Percentiles rank a stretch among this genome's conserved stretches.
phyloP scores from a whole-genome alignment of 148 eudicot genomes.

The Pouteria glomerata region DNA sequence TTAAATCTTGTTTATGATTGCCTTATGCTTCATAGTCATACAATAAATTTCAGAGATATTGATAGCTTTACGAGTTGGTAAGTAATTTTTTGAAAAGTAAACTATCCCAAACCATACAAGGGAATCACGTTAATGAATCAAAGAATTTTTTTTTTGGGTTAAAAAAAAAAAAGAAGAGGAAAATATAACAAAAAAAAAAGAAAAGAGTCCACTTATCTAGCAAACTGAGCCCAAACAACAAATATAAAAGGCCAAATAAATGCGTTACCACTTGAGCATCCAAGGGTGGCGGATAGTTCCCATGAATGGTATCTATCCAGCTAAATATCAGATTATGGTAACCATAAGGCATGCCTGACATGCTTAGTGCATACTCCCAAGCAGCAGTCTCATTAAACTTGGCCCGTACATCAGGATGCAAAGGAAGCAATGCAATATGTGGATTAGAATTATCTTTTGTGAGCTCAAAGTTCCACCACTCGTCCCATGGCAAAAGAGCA shows the following conservation, averaged over 20 bases:
- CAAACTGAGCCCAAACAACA: not conserved
- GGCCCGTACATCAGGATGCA: slow-evolving; percentile 75
- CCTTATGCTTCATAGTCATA: not conserved
- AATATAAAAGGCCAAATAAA: slow-evolving; percentile 1
- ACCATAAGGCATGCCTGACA: slow-evolving; percentile 84
- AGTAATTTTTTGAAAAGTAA: not conserved
- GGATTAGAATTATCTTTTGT: slow-evolving; percentile 75
- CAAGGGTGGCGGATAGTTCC: slow-evolving; percentile 86
- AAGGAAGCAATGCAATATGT: slow-evolving; percentile 89
- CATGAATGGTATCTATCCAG: slow-evolving; percentile 87
- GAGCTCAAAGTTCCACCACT: slow-evolving; percentile 93
- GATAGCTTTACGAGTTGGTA: not conserved
- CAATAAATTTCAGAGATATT: not conserved
- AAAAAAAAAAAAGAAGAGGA: not conserved
- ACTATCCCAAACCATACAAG: not conserved
- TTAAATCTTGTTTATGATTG: not conserved
- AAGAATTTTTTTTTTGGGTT: too few relatives aligned
- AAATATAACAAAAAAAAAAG: not conserved
- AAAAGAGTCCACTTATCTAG: not conserved
- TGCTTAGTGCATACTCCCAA: slow-evolving; percentile 90
- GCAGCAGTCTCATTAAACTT: slow-evolving; percentile 87
- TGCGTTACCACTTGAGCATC: slow-evolving; percentile 79
- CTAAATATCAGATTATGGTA: slow-evolving; percentile 91
- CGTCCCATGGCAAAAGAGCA: slow-evolving; percentile 91
- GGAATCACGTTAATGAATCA: not conserved